Evolutionary conservation across 23 red algal species (phyloP), one percentile per base, ranked within the genome.

Genomic region (Cyanidiococcus yangmingshanensis): DNA sequence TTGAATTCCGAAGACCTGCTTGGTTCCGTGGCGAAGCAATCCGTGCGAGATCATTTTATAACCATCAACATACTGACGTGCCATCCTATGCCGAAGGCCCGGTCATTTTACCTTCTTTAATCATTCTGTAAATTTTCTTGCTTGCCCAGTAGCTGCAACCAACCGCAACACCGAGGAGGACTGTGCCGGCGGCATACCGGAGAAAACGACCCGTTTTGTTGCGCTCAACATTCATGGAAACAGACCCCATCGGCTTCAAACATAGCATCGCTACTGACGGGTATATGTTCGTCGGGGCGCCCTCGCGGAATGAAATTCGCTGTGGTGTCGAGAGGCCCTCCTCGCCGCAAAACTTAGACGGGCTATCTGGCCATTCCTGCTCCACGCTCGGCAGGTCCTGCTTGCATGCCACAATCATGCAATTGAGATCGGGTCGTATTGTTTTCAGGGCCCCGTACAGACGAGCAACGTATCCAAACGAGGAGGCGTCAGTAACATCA

Each of bases 391-490:
- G 1, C 2, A 81, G 59, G 30, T 81, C 78, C 34, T 39, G 37
- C 59, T 81, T 81, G 2, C 45, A 39, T 1, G 38, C 83, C 21
- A 93, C 83, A 40, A 93, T 76, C 39, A 93, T 68, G 41, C 84
- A 76, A 27, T 83, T 83, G 25, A 87, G 57, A 29, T 82, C 67
- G 39, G 80, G 78, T 41, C 54, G 87, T 81, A 41, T 58, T 29
- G 37, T 78, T 58, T 15, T 89, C 40, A 95, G 50, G 2, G 74
- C 78, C 37, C 88, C 79, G 67, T 79, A 95, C 1, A 95, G 40
- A 58, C 77, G 50, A 75, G 74, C 74, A 37, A 63, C 82, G 79
- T 89, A 82, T 68, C 77, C 77, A 3, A 87, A 85, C 18, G 90
- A 89, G 17, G 77, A 76, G 21, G 63, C 41, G 27, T 68, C 76